Evolutionary conservation across 148 eudicot genomes (phyloP).

Genomic region (Vaccinium vitisidaea): DNA sequence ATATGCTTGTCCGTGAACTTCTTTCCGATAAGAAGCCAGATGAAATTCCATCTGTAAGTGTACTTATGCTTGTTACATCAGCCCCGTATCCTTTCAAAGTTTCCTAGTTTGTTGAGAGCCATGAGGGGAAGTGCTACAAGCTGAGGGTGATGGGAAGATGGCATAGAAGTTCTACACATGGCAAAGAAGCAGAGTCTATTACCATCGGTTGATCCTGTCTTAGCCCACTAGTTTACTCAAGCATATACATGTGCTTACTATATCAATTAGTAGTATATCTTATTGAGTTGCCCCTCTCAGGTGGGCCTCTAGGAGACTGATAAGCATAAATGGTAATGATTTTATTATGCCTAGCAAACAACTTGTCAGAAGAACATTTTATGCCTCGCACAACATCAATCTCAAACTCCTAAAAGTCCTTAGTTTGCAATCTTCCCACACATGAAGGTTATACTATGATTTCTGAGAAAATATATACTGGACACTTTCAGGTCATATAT

Average conservation of each 20-base stretch:
- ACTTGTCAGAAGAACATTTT: neutral
- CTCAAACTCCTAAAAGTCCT: neutral
- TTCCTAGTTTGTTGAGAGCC: neutral
- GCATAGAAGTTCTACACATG: neutral
- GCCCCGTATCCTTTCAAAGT: neutral
- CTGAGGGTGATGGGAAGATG: neutral
- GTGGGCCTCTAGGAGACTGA: neutral
- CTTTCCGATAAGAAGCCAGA: slow-evolving; percentile 73
- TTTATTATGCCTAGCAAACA: neutral
- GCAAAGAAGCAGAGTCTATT: neutral
- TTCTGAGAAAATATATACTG: neutral
- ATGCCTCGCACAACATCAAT: neutral
- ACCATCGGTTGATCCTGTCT: neutral
- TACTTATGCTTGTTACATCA: slow-evolving; percentile 19
- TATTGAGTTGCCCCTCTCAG: neutral
- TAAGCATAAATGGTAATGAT: neutral
- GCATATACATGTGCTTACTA: neutral
- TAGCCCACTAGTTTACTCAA: neutral
- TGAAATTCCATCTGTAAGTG: slow-evolving; percentile 74
- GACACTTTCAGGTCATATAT: neutral
- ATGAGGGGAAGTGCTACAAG: neutral
- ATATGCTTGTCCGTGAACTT: slow-evolving; percentile 61
- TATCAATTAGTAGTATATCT: neutral
- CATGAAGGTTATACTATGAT: neutral
- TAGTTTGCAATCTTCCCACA: neutral